phyloP scores from a whole-genome alignment of 2,329 filamentous ascomycete species.

The Xylariaceae sp. region DNA sequence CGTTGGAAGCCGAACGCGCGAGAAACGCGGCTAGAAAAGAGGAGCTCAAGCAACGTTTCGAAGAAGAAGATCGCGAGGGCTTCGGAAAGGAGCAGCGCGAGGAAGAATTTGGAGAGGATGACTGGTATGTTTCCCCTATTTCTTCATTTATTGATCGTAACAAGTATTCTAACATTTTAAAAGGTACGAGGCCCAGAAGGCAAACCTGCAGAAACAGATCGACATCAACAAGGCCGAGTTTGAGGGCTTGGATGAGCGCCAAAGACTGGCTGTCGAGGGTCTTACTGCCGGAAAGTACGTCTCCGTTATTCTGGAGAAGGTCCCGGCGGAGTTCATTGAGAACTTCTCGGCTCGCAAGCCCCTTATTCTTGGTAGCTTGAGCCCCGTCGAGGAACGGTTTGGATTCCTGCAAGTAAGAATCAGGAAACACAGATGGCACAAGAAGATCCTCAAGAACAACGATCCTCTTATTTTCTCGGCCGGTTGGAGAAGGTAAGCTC shows the following conservation, averaged over 20 bases:
- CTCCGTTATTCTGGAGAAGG: conserved; percentile 80
- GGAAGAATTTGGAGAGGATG: conserved; percentile 90
- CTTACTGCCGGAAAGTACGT: conserved; percentile 90
- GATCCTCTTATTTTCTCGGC: conserved; percentile 96
- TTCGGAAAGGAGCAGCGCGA: conserved; percentile 63
- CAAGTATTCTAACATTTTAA: background rate
- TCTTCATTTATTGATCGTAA: background rate
- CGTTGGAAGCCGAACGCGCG: conserved; percentile 80
- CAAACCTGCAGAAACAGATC: conserved; percentile 87
- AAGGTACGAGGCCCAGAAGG: conserved; percentile 60
- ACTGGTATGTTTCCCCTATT: conserved; percentile 75
- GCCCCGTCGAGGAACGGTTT: conserved; percentile 89
- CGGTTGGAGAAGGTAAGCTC: conserved; percentile 80
- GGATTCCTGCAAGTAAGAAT: conserved; percentile 94
- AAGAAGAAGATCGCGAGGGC: conserved; percentile 96
- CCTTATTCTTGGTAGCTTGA: conserved; percentile 84
- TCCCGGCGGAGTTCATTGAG: conserved; percentile 83
- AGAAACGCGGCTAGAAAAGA: conserved; percentile 90
- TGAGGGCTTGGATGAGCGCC: conserved; percentile 75
- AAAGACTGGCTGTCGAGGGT: conserved; percentile 80
- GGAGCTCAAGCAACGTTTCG: conserved; percentile 88
- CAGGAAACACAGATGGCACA: conserved; percentile 97
- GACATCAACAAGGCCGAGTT: conserved; percentile 97
- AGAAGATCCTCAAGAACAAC: conserved; percentile 97
- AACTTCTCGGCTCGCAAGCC: conserved; percentile 79